A percentile compares a stretch with the other conserved stretches of the same genome.
These are phyloP conservation scores for Auricularia sp. DNA, from an alignment of 768 basidiomycete genomes.

Conservation along the genomic window DNA sequence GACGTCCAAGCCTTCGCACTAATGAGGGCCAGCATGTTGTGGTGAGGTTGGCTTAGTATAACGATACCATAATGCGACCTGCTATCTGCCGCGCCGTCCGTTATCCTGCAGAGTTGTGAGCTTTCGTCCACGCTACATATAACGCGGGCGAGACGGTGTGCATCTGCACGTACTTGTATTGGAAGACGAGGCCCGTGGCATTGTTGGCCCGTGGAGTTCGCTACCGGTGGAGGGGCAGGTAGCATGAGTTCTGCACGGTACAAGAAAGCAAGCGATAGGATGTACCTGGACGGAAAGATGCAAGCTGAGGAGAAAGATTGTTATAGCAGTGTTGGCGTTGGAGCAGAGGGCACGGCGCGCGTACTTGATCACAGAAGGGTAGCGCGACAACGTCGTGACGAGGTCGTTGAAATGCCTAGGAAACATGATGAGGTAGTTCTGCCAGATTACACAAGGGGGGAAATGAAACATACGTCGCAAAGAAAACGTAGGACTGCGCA, in stretches of 20 bases:
- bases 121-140: no score
- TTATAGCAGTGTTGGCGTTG: not conserved
- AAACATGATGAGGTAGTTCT: conserved; percentile 3
- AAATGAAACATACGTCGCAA: conserved; percentile 58
- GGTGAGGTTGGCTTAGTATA: not conserved
- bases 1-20: conserved; percentile 67
- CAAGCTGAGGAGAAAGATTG: conserved; percentile 35
- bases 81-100: conserved; percentile 58
- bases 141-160: not conserved
- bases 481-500: conserved; percentile 71
- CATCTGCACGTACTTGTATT: conserved; percentile 49
- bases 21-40: conserved; percentile 4
- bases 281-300: conserved; percentile 72
- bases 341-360: conserved; percentile 13
- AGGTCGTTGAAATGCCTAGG: conserved; percentile 73
- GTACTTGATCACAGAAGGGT: conserved; percentile 76
- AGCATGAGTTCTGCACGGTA: not conserved
- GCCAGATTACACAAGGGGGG: not conserved
- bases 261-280: not conserved
- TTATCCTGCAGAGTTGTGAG: conserved; percentile 36
- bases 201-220: conserved; percentile 41
- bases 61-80: conserved; percentile 59
- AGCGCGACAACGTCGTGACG: conserved; percentile 58
- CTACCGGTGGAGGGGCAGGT: conserved; percentile 22
- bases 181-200: conserved; percentile 61